A percentile compares a stretch with the other conserved stretches of the same genome.
Conservation (phyloP, 2,329 filamentous ascomycete species). For the Dactylonectria macrodidyma region DNA sequence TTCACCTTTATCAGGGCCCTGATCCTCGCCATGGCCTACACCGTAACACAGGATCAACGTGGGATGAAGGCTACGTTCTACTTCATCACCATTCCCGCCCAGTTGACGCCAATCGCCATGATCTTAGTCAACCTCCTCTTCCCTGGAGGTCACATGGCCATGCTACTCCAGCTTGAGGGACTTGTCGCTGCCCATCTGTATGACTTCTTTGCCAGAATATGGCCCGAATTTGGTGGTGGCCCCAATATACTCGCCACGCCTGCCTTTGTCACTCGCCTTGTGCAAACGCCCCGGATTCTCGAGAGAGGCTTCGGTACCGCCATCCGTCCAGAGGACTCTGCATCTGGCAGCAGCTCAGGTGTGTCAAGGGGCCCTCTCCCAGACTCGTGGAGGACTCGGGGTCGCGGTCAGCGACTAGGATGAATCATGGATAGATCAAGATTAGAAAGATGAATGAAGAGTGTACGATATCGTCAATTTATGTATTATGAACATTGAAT, state of each 20-base stretch:
- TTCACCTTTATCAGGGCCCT: conserved; percentile 74
- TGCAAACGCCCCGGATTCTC: conserved; percentile 59
- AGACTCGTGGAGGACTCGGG: conserved; percentile 75
- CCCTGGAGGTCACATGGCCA: conserved; percentile 65
- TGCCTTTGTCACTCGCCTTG: conserved; percentile 76
- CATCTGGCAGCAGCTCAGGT: conserved; percentile 59
- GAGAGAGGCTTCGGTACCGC: conserved; percentile 67
- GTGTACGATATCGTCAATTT: not conserved
- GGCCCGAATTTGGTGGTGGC: conserved; percentile 90
- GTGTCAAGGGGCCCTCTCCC: conserved; percentile 67
- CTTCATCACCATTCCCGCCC: conserved; percentile 86
- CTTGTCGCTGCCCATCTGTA: conserved; percentile 90
- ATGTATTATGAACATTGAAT: conserved; percentile 6
- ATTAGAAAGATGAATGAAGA: not conserved
- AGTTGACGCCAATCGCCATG: conserved; percentile 86
- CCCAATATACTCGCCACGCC: conserved; percentile 84
- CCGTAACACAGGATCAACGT: conserved; percentile 87
- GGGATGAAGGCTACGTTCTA: conserved; percentile 84
- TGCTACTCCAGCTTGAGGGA: conserved; percentile 80
- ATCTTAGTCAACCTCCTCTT: conserved; percentile 82
- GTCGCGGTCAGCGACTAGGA: conserved; percentile 74
- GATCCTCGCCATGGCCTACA: conserved; percentile 86
- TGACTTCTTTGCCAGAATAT: conserved; percentile 90
- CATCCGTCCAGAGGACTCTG: conserved; percentile 56
- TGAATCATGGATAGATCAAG: conserved; percentile 44